phyloP scores from a whole-genome alignment of 2,329 filamentous ascomycete genomes.

The Venturia pyrina region DNA sequence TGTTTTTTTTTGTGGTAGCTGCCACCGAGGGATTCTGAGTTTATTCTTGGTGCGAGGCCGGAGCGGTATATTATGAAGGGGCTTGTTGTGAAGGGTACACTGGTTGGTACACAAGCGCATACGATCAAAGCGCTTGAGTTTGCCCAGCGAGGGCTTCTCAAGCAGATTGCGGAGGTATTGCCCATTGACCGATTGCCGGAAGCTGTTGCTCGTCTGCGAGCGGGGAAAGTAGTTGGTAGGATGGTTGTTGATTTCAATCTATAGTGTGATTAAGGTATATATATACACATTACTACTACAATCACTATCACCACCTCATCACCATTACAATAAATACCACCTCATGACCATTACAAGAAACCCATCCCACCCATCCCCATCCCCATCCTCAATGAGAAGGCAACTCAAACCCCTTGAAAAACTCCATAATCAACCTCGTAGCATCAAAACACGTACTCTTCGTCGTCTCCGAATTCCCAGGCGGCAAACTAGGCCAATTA shows the following conservation, averaged over 20 bases:
- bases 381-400: slow-evolving; percentile 1
- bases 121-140: slow-evolving; percentile 38
- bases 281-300: not conserved
- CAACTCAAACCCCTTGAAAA: slow-evolving; percentile 22
- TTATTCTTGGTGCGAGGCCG: slow-evolving; percentile 16
- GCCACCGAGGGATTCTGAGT: not conserved
- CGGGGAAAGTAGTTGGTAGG: slow-evolving; percentile 41
- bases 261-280: not conserved
- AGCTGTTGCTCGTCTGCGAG: slow-evolving; percentile 39
- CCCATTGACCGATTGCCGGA: slow-evolving; percentile 38
- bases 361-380: not conserved
- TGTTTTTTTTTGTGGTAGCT: not conserved
- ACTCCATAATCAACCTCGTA: slow-evolving; percentile 23
- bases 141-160: slow-evolving; percentile 39
- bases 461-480: slow-evolving; percentile 21
- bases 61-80: slow-evolving; percentile 22
- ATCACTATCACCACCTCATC: no score
- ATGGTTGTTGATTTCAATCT: slow-evolving; percentile 45
- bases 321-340: no score
- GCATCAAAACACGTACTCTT: slow-evolving; percentile 22
- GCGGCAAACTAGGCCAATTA: slow-evolving; percentile 30
- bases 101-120: slow-evolving; percentile 39
- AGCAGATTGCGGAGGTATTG: slow-evolving; percentile 40
- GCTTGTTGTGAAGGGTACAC: slow-evolving; percentile 25
- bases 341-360: no score